Evolutionary conservation across 2,329 filamentous ascomycete genomes (phyloP), one percentile per base, ranked within the genome.

Genomic region (Geoglossum cookeanum): DNA sequence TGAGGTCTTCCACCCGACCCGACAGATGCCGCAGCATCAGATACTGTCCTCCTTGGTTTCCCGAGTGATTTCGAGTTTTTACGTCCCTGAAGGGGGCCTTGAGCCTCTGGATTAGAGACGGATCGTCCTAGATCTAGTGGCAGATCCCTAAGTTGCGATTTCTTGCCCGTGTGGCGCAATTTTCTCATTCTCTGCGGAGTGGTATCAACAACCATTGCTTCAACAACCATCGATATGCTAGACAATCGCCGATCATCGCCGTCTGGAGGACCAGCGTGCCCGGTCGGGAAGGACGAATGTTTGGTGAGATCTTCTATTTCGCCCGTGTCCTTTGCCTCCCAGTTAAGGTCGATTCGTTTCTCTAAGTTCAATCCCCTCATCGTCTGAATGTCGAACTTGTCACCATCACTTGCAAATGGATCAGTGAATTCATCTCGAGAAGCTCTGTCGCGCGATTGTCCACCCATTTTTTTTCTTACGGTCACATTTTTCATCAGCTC

Each of bases 131-230:
- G 63, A 61, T 51, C 67, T 61, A 56, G 65, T 64, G 33, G 61
- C 64, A 75, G 72, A 60, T 78, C 74, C 59, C 78, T 72, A 58
- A 81, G 63, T 0, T 68, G 68, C 7, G 68, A 67, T 48, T 78
- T 75, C 63, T 83, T 83, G 61, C 73, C 77, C 9, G 81, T 75
- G 64, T 84, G 80, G 3, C 81, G 75, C 59, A 84, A 66, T 6
- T 79, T 83, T 63, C 75, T 75, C 58, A 70, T 74, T 51, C 72
- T 72, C 55, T 71, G 73, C 13, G 74, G 72, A 35, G 70, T 67
- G 1, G 69, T 68, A 47, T 79, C 75, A n/a, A 82, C 70, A 39
- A 81, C 67, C 51, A 80, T 71, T 3, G 78, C 78, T 64, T 79
- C 79, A 8, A 82, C 72, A 3, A 81, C 71, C 0, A 78, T 78